Evolutionary conservation across 2,329 filamentous ascomycete genomes (phyloP).

Genomic region (Tricladium varicosporioides): DNA sequence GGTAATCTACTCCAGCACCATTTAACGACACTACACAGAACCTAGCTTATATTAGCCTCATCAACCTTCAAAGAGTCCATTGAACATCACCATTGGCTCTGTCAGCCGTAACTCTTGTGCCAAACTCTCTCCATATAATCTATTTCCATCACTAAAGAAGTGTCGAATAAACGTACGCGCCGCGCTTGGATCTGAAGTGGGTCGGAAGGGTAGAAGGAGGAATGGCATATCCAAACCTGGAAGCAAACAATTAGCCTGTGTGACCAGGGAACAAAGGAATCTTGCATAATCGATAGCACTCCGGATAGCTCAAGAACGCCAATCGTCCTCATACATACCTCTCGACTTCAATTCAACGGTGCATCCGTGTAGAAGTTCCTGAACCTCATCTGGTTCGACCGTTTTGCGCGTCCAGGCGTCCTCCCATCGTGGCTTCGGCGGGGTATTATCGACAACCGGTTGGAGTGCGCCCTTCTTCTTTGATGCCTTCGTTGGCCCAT

Average conservation of each 20-base stretch:
- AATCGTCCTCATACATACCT: slow-evolving; percentile 74
- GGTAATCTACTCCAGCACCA: slow-evolving; percentile 97
- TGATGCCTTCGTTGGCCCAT: slow-evolving; percentile 51
- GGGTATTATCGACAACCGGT: slow-evolving; percentile 46
- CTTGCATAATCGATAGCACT: slow-evolving; percentile 21
- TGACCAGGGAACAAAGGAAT: slow-evolving; percentile 16
- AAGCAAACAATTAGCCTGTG: slow-evolving; percentile 25
- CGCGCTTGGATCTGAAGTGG: slow-evolving; percentile 85
- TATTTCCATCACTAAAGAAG: slow-evolving; percentile 74
- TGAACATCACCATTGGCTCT: slow-evolving; percentile 77
- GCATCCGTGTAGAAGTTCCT: slow-evolving; percentile 80
- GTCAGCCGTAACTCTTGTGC: slow-evolving; percentile 86
- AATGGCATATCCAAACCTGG: slow-evolving; percentile 87
- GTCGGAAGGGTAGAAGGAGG: slow-evolving; percentile 89
- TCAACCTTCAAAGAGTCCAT: slow-evolving; percentile 9
- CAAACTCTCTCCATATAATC: slow-evolving; percentile 67
- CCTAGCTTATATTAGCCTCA: slow-evolving; percentile 50
- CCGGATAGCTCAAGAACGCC: slow-evolving; percentile 25
- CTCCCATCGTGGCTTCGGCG: slow-evolving; percentile 76
- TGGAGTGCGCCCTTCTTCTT: slow-evolving; percentile 66
- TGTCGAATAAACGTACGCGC: slow-evolving; percentile 90
- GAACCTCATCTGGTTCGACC: slow-evolving; percentile 86
- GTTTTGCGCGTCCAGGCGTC: slow-evolving; percentile 82
- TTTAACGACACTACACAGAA: slow-evolving; percentile 89
- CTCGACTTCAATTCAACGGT: slow-evolving; percentile 89